Conservation (phyloP, 192 early-diverging fungal genomes). For the Backusella tarrabulga region DNA sequence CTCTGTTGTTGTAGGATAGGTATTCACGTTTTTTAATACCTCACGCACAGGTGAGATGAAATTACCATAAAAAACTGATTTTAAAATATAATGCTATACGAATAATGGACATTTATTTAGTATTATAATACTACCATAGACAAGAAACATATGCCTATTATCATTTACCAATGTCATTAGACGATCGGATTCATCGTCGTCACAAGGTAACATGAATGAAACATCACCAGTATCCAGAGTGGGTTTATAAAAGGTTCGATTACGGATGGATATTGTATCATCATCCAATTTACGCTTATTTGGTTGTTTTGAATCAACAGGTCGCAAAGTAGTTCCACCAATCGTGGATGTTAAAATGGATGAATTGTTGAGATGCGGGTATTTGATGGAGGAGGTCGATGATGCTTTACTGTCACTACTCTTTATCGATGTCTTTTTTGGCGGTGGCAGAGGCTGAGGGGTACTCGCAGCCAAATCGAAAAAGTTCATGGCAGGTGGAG, state of each 20-base stretch:
- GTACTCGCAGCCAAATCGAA: neutral
- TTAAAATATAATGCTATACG: constrained; percentile 28
- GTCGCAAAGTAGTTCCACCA: neutral
- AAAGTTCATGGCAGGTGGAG: neutral
- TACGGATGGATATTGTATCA: neutral
- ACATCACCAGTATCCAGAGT: neutral
- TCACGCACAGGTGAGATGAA: constrained; percentile 18
- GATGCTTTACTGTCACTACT: neutral
- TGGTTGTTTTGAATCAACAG: neutral
- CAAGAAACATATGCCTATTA: neutral
- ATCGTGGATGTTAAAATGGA: neutral
- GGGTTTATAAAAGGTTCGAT: constrained; percentile 1
- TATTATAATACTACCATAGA: neutral
- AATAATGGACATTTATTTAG: neutral
- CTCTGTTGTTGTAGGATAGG: neutral
- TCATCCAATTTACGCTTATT: neutral
- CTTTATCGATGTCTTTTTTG: neutral
- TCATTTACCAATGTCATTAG: constrained; percentile 12
- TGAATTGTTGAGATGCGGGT: neutral
- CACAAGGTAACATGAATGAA: constrained; percentile 16
- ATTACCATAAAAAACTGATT: constrained; percentile 18
- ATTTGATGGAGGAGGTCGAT: neutral
- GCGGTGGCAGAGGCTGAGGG: neutral
- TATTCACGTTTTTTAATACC: neutral
- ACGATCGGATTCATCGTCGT: constrained; percentile 16